A percentile compares a stretch with the other conserved stretches of the same genome.
Evolutionary conservation across 176 grass and related monocot species (phyloP).

Genomic region (Triticum urartu): DNA sequence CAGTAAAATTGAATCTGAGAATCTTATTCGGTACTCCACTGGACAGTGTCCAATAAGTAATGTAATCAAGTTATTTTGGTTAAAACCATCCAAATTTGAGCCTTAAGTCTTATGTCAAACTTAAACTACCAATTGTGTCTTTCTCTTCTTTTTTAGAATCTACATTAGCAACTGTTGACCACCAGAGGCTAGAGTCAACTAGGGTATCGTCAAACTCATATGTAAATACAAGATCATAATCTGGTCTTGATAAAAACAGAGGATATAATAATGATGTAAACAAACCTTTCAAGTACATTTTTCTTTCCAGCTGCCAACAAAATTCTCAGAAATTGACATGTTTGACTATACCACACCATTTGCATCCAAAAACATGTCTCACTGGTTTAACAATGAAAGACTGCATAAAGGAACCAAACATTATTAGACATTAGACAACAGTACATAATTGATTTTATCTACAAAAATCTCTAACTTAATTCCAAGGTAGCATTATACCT

Average conservation of each 20-base stretch:
- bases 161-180: background rate
- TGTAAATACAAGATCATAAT: background rate
- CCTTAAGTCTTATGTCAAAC: background rate
- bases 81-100: background rate
- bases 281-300: slow-evolving; percentile 25
- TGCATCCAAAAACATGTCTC: slow-evolving; percentile 29
- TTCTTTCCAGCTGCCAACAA: background rate
- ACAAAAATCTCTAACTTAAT: slow-evolving; percentile 19
- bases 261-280: slow-evolving; percentile 19
- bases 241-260: background rate
- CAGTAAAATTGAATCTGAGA: background rate
- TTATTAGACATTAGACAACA: slow-evolving; percentile 18
- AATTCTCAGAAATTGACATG: background rate
- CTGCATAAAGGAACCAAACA: slow-evolving; percentile 30
- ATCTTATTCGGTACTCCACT: background rate
- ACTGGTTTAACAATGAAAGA: slow-evolving; percentile 39
- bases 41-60: background rate
- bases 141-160: background rate
- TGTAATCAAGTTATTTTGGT: background rate
- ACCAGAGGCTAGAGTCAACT: background rate
- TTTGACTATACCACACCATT: background rate
- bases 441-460: background rate
- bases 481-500: slow-evolving; percentile 38
- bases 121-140: background rate
- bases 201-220: background rate